Evolutionary conservation across 192 early-diverging fungal genomes (phyloP), one percentile per base, ranked within the genome.

Genomic region (Podila minutissima): DNA sequence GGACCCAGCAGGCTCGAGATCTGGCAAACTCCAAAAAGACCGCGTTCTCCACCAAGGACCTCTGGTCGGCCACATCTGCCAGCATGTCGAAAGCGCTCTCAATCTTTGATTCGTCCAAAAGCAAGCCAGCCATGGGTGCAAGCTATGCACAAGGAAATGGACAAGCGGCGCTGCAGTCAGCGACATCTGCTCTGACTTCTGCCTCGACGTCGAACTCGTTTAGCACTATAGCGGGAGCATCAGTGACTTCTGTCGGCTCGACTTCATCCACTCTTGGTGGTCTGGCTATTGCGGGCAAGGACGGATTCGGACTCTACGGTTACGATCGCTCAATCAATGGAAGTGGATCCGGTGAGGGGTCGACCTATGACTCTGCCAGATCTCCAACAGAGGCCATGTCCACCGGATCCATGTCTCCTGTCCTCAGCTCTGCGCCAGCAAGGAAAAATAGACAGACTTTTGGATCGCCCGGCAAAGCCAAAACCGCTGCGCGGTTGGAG

Each of bases 1-100:
- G 60, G 35, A 58, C 28, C 17, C 77, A 81, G 28, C 77, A 81
- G 13, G 66, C 66, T 7, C 72, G 35, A 26, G 77, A 81, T 11
- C 38, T 73, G 12, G 66, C 71, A 13, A 67, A 26, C 29, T 9
- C 71, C 41, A 81, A 73, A 35, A 72, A 69, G 55, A 49, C 60
- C 9, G 49, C 77, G 5, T 81, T 81, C 48, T 73, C 77, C 6
- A 81, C 77, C 15, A 81, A 81, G 38, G 77, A 81, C 33, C 62
- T 81, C n/a, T 81, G 77, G 77, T 81, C 77, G 8, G 77, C 77
- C 2, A 81, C 77, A 19, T 81, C 77, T 15, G 77, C 77, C 6
- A 61, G 77, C 29, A 81, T 81, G 77, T 81, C 77, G 1, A 81
- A 81, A 32, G 77, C 77, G 2, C 62, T 81, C 0, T 68, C 77